Evolutionary conservation across 805 yeast species (phyloP), one percentile per base, ranked within the genome.

Genomic region (Suhomyces xylopsoci): DNA sequence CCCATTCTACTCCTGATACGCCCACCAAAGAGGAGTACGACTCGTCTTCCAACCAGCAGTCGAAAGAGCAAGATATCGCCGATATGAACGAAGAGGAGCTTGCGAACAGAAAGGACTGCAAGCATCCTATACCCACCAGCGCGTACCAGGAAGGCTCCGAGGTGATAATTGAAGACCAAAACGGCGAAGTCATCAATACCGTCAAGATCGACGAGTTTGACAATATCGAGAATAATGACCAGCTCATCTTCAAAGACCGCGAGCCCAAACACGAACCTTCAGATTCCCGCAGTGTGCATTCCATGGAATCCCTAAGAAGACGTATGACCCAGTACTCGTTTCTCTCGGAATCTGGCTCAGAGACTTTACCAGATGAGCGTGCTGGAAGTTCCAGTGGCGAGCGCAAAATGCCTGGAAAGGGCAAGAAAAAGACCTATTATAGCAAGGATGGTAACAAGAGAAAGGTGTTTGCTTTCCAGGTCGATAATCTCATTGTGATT

Each of bases 171-270:
- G 99, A 93, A 65, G 94, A 91, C 68, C 81, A 80, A 51, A 78
- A 84, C 47, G 98, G 98, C 51, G 97, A 92, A 64, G 79, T 91
- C 44, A 62, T 93, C 48, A 84, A 81, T 49, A 77, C 84, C 14
- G 30, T 42, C 20, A 38, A 8, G n/a, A 10, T 8, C 7, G 24
- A 17, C 42, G 42, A 32, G 2, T 50, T 69, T 72, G 85, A 50
- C 61, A 69, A 61, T 66, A 8, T 17, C 20, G 36, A 52, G 15
- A n/a, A 40, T 43, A 38, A 40, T 22, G 42, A 54, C 14, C n/a
- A 49, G 47, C 9, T 12, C 1, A 24, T 26, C 19, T 2, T 34
- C n/a, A 12, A 28, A 28, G 32, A 28, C n/a, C 32, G 32, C 12
- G 32, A 28, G 17, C 40, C 30, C 1, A 14, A 12, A 3, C 15